Base-by-base conservation (phyloP, 495 filamentous ascomycete species). In the Usnea hakonensis region DNA sequence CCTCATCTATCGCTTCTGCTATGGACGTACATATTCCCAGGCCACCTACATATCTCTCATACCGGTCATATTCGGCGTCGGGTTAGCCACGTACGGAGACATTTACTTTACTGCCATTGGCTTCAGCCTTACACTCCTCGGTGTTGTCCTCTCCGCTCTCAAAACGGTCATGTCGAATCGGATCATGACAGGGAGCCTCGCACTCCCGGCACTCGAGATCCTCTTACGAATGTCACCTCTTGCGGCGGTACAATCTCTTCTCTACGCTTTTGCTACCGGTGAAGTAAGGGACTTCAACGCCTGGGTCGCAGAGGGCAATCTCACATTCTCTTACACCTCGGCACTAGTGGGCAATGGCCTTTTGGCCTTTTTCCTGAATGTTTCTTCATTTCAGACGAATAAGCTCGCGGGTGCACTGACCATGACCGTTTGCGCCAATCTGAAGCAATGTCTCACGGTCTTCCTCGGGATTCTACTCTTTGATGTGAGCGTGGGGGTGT, bases 391-490 rank as follows among this genome's bases (percentile, higher is more conserved):
- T 69, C 74, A 76, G 33, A 78, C 83, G 26, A 85, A 84, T 65
- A 81, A 81, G 66, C 70, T 78, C 30, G 76, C 80, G 6, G 82
- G 82, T 10, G 82, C 82, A 9, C 63, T 85, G 60, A 84, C 79
- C 10, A 82, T 85, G 72, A 77, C 81, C 3, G 81, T 85, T 7
- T 79, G 76, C 28, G 83, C 77, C 37, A 85, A 85, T 57, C 69
- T 84, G 53, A 84, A 85, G 74, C 82, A 85, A 71, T 79, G 76
- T 58, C 62, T 85, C 48, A 83, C 81, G 2, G 78, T 85, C n/a
- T 57, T 81, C 40, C 55, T 85, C 35, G 79, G 81, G 26, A 77
- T 83, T 35, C 64, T 76, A 10, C 68, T 82, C 38, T 84, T 84
- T 70, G 73, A 77, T 21, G 72, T 84, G 44, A 65, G 70, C 53